Evolutionary conservation across 208 protist genomes (phyloP).

Genomic region (Naegleria lovaniensis): DNA sequence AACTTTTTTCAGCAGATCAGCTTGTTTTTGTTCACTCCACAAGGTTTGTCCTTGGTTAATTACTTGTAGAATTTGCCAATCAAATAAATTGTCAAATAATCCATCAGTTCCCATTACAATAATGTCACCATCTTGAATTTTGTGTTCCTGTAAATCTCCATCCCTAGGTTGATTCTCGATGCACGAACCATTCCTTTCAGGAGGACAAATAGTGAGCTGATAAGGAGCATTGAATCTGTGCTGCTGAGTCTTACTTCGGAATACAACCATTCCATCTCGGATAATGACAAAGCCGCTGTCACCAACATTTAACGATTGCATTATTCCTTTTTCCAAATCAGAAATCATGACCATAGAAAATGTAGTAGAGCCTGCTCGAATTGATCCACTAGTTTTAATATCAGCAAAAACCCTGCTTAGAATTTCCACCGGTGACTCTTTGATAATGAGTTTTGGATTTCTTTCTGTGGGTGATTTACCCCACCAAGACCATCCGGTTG

Average conservation of each 20-base stretch:
- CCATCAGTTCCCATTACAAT: slow-evolving; percentile 79
- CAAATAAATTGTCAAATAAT: slow-evolving; percentile 82
- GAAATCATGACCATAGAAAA: neutral
- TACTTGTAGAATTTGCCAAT: neutral
- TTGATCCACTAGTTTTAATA: neutral
- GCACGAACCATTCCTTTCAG: slow-evolving; percentile 29
- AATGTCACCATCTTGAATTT: slow-evolving; percentile 76
- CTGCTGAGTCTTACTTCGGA: slow-evolving; percentile 70
- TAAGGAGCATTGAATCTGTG: slow-evolving; percentile 83
- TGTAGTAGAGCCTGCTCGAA: neutral
- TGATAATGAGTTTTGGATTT: neutral
- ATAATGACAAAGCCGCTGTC: slow-evolving; percentile 65
- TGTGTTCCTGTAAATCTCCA: slow-evolving; percentile 56
- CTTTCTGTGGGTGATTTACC: neutral
- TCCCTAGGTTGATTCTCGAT: neutral
- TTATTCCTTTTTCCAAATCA: neutral
- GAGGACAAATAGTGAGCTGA: slow-evolving; percentile 73
- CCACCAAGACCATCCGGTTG: neutral
- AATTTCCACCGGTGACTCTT: neutral
- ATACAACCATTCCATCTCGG: slow-evolving; percentile 62
- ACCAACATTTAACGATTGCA: neutral
- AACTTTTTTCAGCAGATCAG: neutral
- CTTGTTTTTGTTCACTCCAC: neutral
- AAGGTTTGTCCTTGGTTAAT: neutral
- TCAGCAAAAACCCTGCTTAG: neutral